phyloP scores from a whole-genome alignment of 805 yeast genomes.

The Osmozyma mogii region DNA sequence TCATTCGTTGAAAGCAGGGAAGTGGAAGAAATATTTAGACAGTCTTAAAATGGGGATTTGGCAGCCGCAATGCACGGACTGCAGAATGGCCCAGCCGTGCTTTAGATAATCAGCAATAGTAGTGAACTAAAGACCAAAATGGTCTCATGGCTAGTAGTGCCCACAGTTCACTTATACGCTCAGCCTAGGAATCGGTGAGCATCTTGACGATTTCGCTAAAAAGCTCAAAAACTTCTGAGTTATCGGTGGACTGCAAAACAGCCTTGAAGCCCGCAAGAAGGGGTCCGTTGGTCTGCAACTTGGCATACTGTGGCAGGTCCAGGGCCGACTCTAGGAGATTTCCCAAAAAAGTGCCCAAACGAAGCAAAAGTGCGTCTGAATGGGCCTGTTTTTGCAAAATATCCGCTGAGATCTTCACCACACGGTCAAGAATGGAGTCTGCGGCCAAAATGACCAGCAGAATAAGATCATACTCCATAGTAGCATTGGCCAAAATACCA shows the following conservation, averaged over 20 bases:
- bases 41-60: no score
- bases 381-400: constrained; percentile 18
- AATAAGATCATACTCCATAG: constrained; percentile 32
- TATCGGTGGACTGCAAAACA: constrained; percentile 2
- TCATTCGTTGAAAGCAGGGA: no score
- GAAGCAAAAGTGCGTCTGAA: constrained; percentile 20
- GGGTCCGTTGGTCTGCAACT: neutral
- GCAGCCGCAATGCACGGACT: no score
- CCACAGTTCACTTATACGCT: no score
- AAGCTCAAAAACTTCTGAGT: constrained; percentile 7
- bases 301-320: neutral
- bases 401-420: constrained; percentile 13
- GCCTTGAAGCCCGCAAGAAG: constrained; percentile 4
- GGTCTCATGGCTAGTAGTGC: no score
- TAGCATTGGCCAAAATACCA: constrained; percentile 34
- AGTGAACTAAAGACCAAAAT: no score
- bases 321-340: constrained; percentile 14
- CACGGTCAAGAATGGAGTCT: constrained; percentile 8
- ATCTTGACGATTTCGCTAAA: constrained; percentile 12
- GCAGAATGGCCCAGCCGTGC: no score
- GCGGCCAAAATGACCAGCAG: constrained; percentile 16
- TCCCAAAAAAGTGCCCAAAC: constrained; percentile 17
- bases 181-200: no score
- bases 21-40: no score
- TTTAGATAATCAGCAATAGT: no score